Percentiles rank a stretch among this genome's conserved stretches.
phyloP scores from a whole-genome alignment of 805 yeast species.

The Diddensiella santjacobensis region DNA sequence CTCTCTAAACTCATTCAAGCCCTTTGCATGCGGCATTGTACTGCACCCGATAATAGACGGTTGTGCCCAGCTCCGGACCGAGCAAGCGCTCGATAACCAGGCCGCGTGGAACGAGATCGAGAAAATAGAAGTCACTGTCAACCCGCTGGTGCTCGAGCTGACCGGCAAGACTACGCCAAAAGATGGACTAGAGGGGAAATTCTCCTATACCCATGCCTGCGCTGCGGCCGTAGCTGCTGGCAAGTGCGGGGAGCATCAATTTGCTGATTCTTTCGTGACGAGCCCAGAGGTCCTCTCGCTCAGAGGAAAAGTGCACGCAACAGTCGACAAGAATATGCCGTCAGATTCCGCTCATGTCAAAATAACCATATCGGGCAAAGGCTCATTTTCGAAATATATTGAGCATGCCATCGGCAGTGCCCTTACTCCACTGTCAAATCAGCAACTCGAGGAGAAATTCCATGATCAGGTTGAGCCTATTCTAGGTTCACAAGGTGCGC shows the following conservation, averaged over 20 bases:
- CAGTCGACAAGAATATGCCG: conserved; percentile 2
- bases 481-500: conserved; percentile 4
- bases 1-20: conserved; percentile 11
- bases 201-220: conserved; percentile 11
- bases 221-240: conserved; percentile 11
- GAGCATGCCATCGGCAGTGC: conserved; percentile 10
- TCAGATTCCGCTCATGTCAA: conserved; percentile 8
- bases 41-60: conserved; percentile 12
- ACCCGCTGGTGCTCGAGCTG: conserved; percentile 10
- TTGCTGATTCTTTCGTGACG: conserved; percentile 7
- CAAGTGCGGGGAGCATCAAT: conserved; percentile 9
- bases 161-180: conserved; percentile 8
- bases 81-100: background rate
- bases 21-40: conserved; percentile 12
- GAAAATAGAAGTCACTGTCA: conserved; percentile 5
- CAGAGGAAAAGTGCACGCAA: conserved; percentile 5
- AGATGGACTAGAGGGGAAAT: conserved; percentile 10
- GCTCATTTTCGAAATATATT: background rate
- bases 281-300: conserved; percentile 1
- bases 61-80: conserved; percentile 6
- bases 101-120: background rate
- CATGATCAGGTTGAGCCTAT: conserved; percentile 8
- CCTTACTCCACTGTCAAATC: conserved; percentile 1
- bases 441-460: conserved; percentile 7
- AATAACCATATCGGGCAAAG: background rate